Base-by-base conservation (phyloP, 23 red algal genomes). In the Chondrus crispus region DNA sequence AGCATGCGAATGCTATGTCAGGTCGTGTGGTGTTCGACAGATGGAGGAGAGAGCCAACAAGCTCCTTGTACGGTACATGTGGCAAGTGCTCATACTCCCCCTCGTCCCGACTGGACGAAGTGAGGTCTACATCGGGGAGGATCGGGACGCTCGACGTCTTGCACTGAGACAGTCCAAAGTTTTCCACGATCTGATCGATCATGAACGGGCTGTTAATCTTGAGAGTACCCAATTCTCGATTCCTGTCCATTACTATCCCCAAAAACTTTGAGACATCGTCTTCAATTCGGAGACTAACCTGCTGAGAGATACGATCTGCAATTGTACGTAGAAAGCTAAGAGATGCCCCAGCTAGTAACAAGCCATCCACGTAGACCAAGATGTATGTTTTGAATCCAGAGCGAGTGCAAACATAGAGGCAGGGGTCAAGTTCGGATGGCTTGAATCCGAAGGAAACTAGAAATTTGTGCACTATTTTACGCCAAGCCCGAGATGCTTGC, bases 31-130 rank as follows among this genome's bases (percentile, higher is more conserved):
- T 62, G n/a, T 85, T 85, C 14, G 53, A 35, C 35, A 85, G 11
- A 36, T 85, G 50, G 50, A 85, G 38, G 28, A 85, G 18, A 37
- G 29, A 54, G 48, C 80, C 80, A 35, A 85, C 50, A 30, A 85
- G 51, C 32, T 49, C 74, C 30, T 51, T 29, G 40, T 50, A 80
- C 20, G 46, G 46, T 44, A 80, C 74, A 47, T 47, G 58, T n/a
- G 58, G 58, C 58, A 64, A 64, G 16, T 32, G 58, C 5, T 64
- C 58, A 64, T 64, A 64, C 58, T 16, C 58, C 58, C 58, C 58
- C 58, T 64, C 58, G 14, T 64, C 58, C 58, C 58, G 26, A 64
- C 58, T 32, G 5, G 7, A n/a, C 6, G 26, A 32, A 19, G 26
- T 64, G 14, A 64, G 58, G 7, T 64, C 14, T 30, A 16, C 58